phyloP scores from a whole-genome alignment of 257 asterid species.

The Rehmannia glutinosa region DNA sequence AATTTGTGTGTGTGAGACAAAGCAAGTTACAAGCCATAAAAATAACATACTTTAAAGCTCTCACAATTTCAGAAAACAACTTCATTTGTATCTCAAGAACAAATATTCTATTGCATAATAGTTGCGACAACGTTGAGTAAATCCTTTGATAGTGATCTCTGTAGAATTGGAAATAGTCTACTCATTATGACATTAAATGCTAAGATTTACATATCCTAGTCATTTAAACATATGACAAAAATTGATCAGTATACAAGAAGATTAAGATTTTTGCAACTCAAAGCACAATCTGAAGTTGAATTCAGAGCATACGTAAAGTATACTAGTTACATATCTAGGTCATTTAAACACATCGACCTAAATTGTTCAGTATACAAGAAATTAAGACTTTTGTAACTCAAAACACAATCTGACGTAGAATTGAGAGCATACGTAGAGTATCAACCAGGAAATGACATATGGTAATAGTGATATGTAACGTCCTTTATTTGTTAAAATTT shows the following conservation, averaged over 20 bases:
- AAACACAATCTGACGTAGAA: too few relatives aligned
- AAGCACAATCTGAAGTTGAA: not conserved
- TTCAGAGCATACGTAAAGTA: not conserved
- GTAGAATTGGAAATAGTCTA: not conserved
- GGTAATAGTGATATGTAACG: too few relatives aligned
- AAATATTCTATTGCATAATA: not conserved
- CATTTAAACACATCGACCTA: too few relatives aligned
- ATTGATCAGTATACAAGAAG: not conserved
- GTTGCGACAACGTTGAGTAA: not conserved
- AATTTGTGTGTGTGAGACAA: not conserved
- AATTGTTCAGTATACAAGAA: too few relatives aligned
- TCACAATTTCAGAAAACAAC: not conserved
- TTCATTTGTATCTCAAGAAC: not conserved
- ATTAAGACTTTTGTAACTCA: too few relatives aligned
- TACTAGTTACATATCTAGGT: too few relatives aligned
- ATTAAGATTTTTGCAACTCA: not conserved
- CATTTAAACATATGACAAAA: not conserved
- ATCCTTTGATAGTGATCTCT: not conserved
- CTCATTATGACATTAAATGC: not conserved
- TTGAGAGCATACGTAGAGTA: too few relatives aligned
- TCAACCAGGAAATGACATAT: not conserved
- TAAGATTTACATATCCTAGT: not conserved
- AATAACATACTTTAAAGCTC: not conserved
- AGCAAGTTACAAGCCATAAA: too few relatives aligned
- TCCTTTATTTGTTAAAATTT: too few relatives aligned